phyloP scores from a whole-genome alignment of 2,329 filamentous ascomycete genomes.

The Diaporthe amygdali region DNA sequence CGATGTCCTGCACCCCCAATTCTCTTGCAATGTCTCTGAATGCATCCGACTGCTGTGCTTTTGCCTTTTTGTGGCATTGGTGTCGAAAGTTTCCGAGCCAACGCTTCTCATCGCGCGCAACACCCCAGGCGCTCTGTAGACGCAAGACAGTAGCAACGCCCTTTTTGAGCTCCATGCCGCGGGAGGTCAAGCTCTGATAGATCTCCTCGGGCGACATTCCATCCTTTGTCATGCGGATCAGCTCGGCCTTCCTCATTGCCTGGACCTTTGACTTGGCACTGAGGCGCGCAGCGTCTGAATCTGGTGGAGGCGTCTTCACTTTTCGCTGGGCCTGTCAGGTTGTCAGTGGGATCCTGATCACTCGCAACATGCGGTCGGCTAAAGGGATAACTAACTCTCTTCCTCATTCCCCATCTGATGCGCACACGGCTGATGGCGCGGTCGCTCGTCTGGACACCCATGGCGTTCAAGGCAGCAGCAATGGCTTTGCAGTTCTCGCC shows the following conservation, averaged over 20 bases:
- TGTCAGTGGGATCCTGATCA: not conserved
- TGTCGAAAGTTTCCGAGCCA: slow-evolving; percentile 23
- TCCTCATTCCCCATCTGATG: slow-evolving; percentile 28
- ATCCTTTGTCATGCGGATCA: slow-evolving; percentile 29
- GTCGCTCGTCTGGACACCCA: slow-evolving; percentile 28
- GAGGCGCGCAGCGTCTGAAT: slow-evolving; percentile 22
- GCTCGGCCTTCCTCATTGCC: slow-evolving; percentile 24
- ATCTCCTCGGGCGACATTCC: slow-evolving; percentile 26
- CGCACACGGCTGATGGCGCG: slow-evolving; percentile 28
- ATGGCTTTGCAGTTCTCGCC: slow-evolving; percentile 31
- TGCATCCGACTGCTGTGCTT: slow-evolving; percentile 16
- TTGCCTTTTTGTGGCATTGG: slow-evolving; percentile 24
- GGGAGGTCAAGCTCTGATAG: slow-evolving; percentile 22
- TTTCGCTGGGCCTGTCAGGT: slow-evolving; percentile 25
- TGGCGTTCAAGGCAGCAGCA: slow-evolving; percentile 23
- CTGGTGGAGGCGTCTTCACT: slow-evolving; percentile 25
- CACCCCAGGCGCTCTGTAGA: slow-evolving; percentile 27
- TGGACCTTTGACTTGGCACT: slow-evolving; percentile 21
- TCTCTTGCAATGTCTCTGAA: slow-evolving; percentile 21
- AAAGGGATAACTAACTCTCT: slow-evolving; percentile 19
- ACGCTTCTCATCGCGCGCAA: slow-evolving; percentile 22
- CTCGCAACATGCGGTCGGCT: rapidly evolving
- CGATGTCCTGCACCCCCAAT: slow-evolving; percentile 5
- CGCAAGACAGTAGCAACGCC: slow-evolving; percentile 28
- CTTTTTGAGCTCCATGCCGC: slow-evolving; percentile 29